phyloP scores from a whole-genome alignment of 2,329 filamentous ascomycete genomes.

The Cryphonectria naterciae region DNA sequence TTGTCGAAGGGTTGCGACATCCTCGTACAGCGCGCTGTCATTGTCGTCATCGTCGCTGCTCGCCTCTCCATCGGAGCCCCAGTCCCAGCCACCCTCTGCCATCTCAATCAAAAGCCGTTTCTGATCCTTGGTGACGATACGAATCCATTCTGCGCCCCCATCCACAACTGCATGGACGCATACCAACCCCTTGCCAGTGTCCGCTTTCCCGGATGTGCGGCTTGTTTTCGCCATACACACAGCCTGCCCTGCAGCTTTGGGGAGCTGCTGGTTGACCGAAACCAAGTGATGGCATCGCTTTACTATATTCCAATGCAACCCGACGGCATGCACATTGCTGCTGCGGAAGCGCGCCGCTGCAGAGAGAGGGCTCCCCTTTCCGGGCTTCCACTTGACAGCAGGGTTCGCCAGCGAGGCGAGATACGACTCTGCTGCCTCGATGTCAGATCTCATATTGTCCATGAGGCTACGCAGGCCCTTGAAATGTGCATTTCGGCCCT shows the following conservation, averaged over 20 bases:
- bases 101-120: constrained; percentile 38
- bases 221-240: not conserved
- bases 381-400: not conserved
- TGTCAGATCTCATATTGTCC: constrained; percentile 15
- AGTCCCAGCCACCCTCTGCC: constrained; percentile 39
- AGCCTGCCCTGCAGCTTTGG: not conserved
- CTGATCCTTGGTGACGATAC: constrained; percentile 39
- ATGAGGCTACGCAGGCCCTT: constrained; percentile 21
- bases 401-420: not conserved
- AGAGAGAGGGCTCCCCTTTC: not conserved
- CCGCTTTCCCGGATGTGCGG: not conserved
- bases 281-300: constrained; percentile 24
- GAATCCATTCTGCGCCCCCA: constrained; percentile 40
- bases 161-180: constrained; percentile 39
- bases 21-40: constrained; percentile 26
- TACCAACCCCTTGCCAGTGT: constrained; percentile 3
- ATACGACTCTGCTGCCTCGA: constrained; percentile 8
- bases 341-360: constrained; percentile 25
- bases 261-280: constrained; percentile 20
- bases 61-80: constrained; percentile 21
- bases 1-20: constrained; percentile 35
- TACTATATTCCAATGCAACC: constrained; percentile 23
- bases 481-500: constrained; percentile 18
- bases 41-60: constrained; percentile 26
- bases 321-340: constrained; percentile 25